Evolutionary conservation across 2,329 filamentous ascomycete species (phyloP).

Genomic region (Bimuria novae-zelandiae): DNA sequence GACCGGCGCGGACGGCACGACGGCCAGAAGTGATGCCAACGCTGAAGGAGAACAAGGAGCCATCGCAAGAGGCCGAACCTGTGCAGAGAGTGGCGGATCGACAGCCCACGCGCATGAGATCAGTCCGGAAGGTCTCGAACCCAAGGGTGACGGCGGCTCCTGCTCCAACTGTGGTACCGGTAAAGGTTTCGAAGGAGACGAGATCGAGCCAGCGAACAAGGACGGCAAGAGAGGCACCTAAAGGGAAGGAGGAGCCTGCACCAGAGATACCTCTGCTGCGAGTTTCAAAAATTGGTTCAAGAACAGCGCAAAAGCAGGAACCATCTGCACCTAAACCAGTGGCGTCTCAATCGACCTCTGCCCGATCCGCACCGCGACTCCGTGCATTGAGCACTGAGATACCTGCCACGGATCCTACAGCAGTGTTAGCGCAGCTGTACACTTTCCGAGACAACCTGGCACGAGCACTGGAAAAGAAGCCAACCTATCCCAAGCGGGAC

Average conservation of each 20-base stretch:
- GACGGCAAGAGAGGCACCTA: constrained; percentile 29
- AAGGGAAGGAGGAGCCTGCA: constrained; percentile 27
- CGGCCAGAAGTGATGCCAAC: constrained; percentile 32
- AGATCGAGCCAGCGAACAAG: constrained; percentile 33
- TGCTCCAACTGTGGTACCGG: constrained; percentile 32
- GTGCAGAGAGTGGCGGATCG: constrained; percentile 39
- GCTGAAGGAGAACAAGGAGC: constrained; percentile 45
- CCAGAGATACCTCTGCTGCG: constrained; percentile 33
- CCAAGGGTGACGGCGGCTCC: constrained; percentile 39
- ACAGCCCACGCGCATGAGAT: constrained; percentile 41
- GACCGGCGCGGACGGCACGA: constrained; percentile 25
- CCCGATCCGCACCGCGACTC: constrained; percentile 26
- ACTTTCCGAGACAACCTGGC: constrained; percentile 53
- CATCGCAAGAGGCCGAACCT: constrained; percentile 32
- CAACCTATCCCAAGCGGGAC: constrained; percentile 47
- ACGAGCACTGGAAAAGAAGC: constrained; percentile 48
- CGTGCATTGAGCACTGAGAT: constrained; percentile 33
- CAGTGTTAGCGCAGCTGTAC: constrained; percentile 51
- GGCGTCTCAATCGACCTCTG: constrained; percentile 21
- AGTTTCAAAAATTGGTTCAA: constrained; percentile 23
- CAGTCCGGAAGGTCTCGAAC: constrained; percentile 43
- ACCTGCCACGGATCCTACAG: constrained; percentile 49
- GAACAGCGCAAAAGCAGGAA: constrained; percentile 26
- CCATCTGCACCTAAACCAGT: constrained; percentile 20
- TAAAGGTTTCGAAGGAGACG: constrained; percentile 35